A percentile compares a stretch with the other conserved stretches of the same genome.
Evolutionary conservation across 257 asterid genomes (phyloP).

Genomic region (Rhazya stricta): DNA sequence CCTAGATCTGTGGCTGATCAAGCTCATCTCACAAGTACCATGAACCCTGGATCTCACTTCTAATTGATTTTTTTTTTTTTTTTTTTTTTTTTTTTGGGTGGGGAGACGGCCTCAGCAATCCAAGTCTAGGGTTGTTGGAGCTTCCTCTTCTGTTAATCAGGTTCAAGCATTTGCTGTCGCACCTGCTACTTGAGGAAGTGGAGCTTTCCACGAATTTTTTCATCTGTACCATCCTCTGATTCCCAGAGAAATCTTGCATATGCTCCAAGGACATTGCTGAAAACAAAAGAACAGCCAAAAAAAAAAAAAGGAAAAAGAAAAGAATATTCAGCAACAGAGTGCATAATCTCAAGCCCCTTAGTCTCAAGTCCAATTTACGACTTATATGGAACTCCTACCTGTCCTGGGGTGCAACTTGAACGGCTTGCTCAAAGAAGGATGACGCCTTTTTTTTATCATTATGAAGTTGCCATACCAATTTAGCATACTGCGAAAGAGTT

Average conservation of each 20-base stretch:
- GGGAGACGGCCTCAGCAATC: neutral
- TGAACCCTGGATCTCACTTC: neutral
- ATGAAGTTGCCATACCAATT: conserved; percentile 62
- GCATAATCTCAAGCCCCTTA: neutral
- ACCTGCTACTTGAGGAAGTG: conserved; percentile 13
- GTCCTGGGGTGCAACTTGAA: conserved; percentile 54
- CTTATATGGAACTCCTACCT: conserved; percentile 37
- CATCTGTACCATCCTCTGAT: conserved; percentile 35
- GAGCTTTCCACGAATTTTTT: conserved; percentile 15
- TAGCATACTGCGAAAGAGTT: conserved; percentile 51
- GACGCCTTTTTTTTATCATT: conserved; percentile 50
- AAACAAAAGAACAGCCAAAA: too few relatives aligned
- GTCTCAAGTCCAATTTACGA: neutral
- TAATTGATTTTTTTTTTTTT: neutral
- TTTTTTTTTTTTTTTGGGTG: too few relatives aligned
- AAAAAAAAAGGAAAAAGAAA: neutral
- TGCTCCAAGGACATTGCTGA: conserved; percentile 73
- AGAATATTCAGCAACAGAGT: neutral
- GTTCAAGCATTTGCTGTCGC: conserved; percentile 14
- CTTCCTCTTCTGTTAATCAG: neutral
- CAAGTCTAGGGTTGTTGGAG: neutral
- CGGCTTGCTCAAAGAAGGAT: conserved; percentile 58
- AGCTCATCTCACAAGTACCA: neutral
- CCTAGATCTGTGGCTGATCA: neutral
- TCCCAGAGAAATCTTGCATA: conserved; percentile 92